Evolutionary conservation across 2,329 filamentous ascomycete species (phyloP).

Genomic region (Penicillium janthinellum): DNA sequence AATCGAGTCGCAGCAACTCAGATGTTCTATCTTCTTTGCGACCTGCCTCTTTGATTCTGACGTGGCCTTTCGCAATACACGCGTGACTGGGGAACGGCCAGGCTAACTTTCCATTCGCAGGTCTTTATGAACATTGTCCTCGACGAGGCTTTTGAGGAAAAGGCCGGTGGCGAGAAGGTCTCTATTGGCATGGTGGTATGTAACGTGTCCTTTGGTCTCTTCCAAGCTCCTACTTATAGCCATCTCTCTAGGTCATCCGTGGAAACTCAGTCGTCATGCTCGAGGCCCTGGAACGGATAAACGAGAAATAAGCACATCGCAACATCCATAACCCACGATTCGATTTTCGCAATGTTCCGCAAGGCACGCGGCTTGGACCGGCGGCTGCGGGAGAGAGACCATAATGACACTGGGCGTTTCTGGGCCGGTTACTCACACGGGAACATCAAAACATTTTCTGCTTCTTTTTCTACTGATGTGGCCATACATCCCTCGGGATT

Average conservation of each 20-base stretch:
- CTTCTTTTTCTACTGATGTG: conserved; percentile 12
- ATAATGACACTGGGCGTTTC: conserved; percentile 41
- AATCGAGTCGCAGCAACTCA: not conserved
- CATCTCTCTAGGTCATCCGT: conserved; percentile 73
- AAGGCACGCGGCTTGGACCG: conserved; percentile 13
- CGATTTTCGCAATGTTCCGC: conserved; percentile 15
- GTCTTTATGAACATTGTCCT: conserved; percentile 98
- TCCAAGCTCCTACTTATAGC: conserved; percentile 10
- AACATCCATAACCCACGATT: conserved; percentile 14
- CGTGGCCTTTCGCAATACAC: not conserved
- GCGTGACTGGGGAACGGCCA: no score
- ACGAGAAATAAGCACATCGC: conserved; percentile 41
- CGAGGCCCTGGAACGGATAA: conserved; percentile 59
- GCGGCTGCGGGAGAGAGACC: conserved; percentile 25
- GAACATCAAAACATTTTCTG: conserved; percentile 33
- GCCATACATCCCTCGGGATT: not conserved
- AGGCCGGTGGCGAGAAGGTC: conserved; percentile 85
- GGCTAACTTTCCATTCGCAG: conserved; percentile 49
- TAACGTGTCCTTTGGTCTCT: not conserved
- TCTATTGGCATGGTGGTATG: conserved; percentile 88
- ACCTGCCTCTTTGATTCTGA: not conserved
- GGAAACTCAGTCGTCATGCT: conserved; percentile 99
- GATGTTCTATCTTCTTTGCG: not conserved
- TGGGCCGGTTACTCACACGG: conserved; percentile 39
- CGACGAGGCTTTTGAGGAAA: conserved; percentile 95